Evolutionary conservation across 805 yeast species (phyloP), one percentile per base, ranked within the genome.

Genomic region (Starmerella roubikii): DNA sequence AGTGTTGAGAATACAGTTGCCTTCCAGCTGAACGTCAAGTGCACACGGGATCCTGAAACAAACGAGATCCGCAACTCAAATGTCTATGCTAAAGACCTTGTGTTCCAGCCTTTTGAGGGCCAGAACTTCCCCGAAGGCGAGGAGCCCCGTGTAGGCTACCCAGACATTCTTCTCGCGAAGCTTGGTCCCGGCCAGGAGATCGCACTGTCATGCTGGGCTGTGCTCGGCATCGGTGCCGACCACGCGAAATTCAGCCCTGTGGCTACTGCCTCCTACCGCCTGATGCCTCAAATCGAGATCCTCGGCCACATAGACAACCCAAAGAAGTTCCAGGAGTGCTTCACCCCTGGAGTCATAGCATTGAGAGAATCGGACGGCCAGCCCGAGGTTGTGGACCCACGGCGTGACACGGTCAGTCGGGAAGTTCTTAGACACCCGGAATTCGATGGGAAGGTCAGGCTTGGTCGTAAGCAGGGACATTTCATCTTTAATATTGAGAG

Each of bases 241-340:
- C 98, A 91, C 61, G 96, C 98, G 43, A 91, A 91, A 61, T 91
- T 83, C 58, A 84, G 96, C 7, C 98, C 98, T 4, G 98, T 91
- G 10, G 73, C 94, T 15, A 91, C 98, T 12, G 96, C 98, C 3
- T 82, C 95, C 12, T 91, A 91, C 64, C 72, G 98, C 62, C 68
- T 91, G 55, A 61, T 91, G 65, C 98, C 98, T 13, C 76, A 79
- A 46, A 84, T 91, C 38, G 57, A 65, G 30, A 60, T 61, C 15
- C 39, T 40, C 8, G 64, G 73, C 45, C 83, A 88, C 34, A 82
- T 91, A 42, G 74, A 68, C 8, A 71, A 72, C 35, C 97, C 96
- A 2, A 55, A 63, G 39, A 79, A 73, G 54, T 83, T 91, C 61
- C 84, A 81, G 59, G 71, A 73, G 53, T 88, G 97, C 61, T 91